These are phyloP conservation scores for Hygrocybe punicea DNA, from an alignment of 768 basidiomycete genomes.

Conservation along the genomic window DNA sequence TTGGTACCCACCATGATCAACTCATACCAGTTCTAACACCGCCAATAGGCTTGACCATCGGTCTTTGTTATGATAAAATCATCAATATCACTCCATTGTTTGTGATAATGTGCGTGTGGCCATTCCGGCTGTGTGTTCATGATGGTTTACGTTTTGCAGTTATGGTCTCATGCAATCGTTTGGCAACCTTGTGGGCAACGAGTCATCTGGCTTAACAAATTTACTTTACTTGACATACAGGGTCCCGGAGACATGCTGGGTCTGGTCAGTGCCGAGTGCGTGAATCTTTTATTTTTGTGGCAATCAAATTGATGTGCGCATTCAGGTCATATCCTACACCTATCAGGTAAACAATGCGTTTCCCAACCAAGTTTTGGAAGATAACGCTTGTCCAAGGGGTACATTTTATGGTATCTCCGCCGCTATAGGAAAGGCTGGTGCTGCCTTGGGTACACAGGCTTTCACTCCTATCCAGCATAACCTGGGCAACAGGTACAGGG, in stretches of 20 bases:
- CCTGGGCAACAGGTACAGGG: slow-evolving; percentile 62
- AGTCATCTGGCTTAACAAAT: background rate
- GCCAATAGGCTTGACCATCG: slow-evolving; percentile 51
- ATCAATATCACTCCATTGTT: slow-evolving; percentile 62
- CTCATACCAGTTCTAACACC: slow-evolving; percentile 2
- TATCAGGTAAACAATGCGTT: slow-evolving; percentile 42
- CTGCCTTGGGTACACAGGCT: slow-evolving; percentile 66
- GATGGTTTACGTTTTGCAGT: slow-evolving; percentile 1
- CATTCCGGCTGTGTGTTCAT: background rate
- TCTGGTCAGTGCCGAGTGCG: slow-evolving; percentile 63
- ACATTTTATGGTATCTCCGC: slow-evolving; percentile 70
- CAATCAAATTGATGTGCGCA: background rate
- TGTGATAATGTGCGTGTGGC: slow-evolving; percentile 53
- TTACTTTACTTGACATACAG: slow-evolving; percentile 24
- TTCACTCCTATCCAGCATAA: slow-evolving; percentile 67
- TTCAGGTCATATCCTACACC: slow-evolving; percentile 60
- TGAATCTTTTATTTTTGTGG: slow-evolving; percentile 11
- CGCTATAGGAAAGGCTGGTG: slow-evolving; percentile 67
- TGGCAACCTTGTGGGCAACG: slow-evolving; percentile 54
- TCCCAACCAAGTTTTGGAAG: background rate
- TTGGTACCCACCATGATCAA: slow-evolving; percentile 21
- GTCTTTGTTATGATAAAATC: slow-evolving; percentile 58
- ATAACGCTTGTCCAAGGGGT: slow-evolving; percentile 36
- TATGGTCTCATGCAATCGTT: slow-evolving; percentile 72
- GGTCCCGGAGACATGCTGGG: slow-evolving; percentile 73